Evolutionary conservation across 2,329 filamentous ascomycete species (phyloP).

Genomic region (Apiospora hydei): DNA sequence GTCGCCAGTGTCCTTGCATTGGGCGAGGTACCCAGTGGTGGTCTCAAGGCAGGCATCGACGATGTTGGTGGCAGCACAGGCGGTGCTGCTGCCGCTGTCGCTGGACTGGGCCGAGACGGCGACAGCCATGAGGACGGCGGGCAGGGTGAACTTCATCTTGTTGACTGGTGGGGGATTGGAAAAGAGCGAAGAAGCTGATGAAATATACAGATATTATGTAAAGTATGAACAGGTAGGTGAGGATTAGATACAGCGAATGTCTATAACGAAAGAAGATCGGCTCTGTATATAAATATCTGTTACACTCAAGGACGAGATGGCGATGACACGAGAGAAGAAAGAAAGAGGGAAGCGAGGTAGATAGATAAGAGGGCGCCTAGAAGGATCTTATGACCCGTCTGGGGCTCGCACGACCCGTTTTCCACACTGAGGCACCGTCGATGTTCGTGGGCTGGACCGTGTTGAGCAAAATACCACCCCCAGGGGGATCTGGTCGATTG

Average conservation of each 20-base stretch:
- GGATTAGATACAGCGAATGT: constrained; percentile 1
- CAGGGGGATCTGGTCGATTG: not conserved
- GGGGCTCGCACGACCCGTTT: constrained; percentile 16
- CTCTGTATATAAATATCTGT: not conserved
- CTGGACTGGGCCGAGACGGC: constrained; percentile 34
- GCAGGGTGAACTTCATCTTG: constrained; percentile 29
- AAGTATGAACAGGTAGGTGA: not conserved
- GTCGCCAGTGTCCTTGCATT: constrained; percentile 44
- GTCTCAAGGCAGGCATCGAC: constrained; percentile 47
- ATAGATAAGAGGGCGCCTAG: not conserved
- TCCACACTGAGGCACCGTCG: constrained; percentile 14
- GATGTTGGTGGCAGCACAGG: constrained; percentile 46
- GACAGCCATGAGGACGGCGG: constrained; percentile 39
- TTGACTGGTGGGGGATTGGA: not conserved
- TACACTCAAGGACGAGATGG: not conserved
- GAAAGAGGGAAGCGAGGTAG: not conserved
- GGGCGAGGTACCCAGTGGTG: constrained; percentile 43
- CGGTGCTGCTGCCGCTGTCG: constrained; percentile 8
- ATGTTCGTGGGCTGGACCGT: constrained; percentile 16
- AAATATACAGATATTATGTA: not conserved
- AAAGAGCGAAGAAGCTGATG: not conserved
- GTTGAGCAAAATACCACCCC: not conserved
- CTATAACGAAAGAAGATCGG: not conserved
- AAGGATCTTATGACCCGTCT: constrained; percentile 3
- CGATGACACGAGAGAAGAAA: not conserved